phyloP scores from a whole-genome alignment of 306 rosid species.

The Dicorynia guianensis region DNA sequence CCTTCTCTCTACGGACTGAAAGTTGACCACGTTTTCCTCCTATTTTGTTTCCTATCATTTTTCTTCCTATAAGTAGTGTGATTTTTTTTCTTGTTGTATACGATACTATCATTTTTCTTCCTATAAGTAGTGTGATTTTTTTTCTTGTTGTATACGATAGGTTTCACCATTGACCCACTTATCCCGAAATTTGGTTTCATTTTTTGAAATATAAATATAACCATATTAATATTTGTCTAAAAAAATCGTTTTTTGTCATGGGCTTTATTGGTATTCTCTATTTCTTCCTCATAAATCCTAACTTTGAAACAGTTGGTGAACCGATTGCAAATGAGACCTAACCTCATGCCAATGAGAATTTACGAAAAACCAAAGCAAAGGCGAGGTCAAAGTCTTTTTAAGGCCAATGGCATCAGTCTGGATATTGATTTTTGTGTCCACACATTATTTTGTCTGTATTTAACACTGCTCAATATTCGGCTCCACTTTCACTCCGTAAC shows the following conservation, averaged over 20 bases:
- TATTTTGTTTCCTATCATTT: too few species aligned
- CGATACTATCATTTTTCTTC: not conserved
- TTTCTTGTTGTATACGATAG: not conserved
- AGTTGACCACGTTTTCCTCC: too few species aligned
- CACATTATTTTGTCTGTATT: slow-evolving; percentile 4
- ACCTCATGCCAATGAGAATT: not conserved
- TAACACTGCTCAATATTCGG: not conserved
- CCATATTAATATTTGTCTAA: not conserved
- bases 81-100: too few species aligned
- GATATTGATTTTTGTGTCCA: not conserved
- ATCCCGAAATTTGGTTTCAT: not conserved
- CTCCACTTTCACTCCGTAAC: slow-evolving; percentile 8
- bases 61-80: too few species aligned
- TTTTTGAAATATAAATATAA: not conserved
- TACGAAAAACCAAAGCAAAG: slow-evolving; percentile 6
- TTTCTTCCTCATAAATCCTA: slow-evolving; percentile 28
- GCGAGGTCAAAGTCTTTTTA: slow-evolving; percentile 12
- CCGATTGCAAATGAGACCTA: not conserved
- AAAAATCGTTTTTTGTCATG: not conserved
- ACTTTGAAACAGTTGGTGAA: slow-evolving; percentile 31
- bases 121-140: too few species aligned
- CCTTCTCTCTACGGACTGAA: too few species aligned
- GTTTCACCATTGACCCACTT: not conserved
- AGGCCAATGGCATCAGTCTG: not conserved
- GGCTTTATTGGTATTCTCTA: not conserved